Conservation (phyloP, 805 yeast species). For the Teunomyces atbi region DNA sequence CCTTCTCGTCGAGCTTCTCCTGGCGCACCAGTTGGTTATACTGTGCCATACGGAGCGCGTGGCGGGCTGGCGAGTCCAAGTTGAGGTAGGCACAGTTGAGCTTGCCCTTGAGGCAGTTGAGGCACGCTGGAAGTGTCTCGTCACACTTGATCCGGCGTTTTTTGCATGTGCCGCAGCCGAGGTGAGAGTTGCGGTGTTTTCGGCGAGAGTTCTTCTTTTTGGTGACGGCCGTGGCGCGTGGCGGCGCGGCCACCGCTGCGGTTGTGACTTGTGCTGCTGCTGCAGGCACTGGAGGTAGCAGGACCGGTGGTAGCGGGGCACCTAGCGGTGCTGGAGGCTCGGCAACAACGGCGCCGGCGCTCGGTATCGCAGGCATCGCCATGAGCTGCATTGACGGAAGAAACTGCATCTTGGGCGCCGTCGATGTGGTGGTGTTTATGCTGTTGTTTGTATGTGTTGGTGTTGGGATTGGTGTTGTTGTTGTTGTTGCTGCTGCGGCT, state of each 20-base stretch:
- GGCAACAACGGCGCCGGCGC: background rate
- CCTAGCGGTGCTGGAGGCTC: background rate
- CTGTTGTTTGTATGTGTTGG: background rate
- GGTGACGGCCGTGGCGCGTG: conserved; percentile 7
- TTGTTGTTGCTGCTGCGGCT: conserved; percentile 1
- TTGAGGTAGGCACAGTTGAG: conserved; percentile 49
- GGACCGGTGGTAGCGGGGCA: too few species aligned
- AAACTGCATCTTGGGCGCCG: background rate
- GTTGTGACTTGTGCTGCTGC: too few species aligned
- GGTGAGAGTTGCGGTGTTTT: conserved; percentile 65
- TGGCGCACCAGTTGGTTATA: conserved; percentile 36
- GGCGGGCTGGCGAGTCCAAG: conserved; percentile 48
- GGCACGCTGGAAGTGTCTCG: conserved; percentile 58
- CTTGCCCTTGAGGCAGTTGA: conserved; percentile 51
- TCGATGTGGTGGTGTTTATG: background rate
- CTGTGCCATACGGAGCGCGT: conserved; percentile 51
- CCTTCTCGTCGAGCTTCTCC: conserved; percentile 16
- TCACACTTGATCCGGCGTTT: conserved; percentile 64
- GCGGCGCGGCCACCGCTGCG: background rate
- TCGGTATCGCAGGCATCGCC: background rate
- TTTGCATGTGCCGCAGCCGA: conserved; percentile 74
- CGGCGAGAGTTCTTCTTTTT: conserved; percentile 49
- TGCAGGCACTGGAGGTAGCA: too few species aligned
- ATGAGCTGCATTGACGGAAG: background rate
- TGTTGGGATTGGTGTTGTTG: conserved; percentile 4